phyloP scores from a whole-genome alignment of 495 filamentous ascomycete genomes.

The Aspergillus sparsus region DNA sequence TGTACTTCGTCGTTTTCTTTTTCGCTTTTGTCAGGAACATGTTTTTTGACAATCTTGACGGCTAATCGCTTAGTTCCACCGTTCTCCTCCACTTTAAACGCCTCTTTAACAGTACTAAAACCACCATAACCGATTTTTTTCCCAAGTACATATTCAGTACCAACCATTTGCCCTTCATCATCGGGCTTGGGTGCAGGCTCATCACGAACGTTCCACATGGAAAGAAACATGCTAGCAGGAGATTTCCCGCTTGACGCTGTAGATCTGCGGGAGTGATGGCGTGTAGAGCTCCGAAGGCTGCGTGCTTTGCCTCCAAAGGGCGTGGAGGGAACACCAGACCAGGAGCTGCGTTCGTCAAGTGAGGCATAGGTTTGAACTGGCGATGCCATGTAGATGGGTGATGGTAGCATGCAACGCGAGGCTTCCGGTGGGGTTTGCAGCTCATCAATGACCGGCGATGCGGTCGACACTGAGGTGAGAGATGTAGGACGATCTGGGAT shows the following conservation, averaged over 20 bases:
- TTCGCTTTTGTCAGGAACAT: constrained; percentile 55
- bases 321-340: constrained; percentile 44
- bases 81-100: constrained; percentile 62
- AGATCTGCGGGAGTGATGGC: constrained; percentile 47
- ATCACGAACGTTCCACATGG: constrained; percentile 53
- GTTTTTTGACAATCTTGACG: constrained; percentile 74
- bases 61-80: constrained; percentile 56
- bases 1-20: constrained; percentile 69
- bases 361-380: constrained; percentile 46
- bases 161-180: constrained; percentile 73
- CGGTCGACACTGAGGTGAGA: constrained; percentile 60
- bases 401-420: constrained; percentile 50
- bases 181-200: constrained; percentile 56
- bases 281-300: constrained; percentile 40
- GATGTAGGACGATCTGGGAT: constrained; percentile 54
- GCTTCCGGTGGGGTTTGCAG: constrained; percentile 52
- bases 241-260: constrained; percentile 51
- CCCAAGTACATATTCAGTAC: constrained; percentile 70
- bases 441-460: constrained; percentile 55
- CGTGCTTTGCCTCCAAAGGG: constrained; percentile 48
- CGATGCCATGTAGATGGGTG: constrained; percentile 53
- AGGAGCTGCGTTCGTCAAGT: constrained; percentile 51
- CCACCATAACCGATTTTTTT: constrained; percentile 70
- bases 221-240: constrained; percentile 60
- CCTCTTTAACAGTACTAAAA: constrained; percentile 72